Evolutionary conservation across 768 basidiomycete species (phyloP), one percentile per base, ranked within the genome.

Genomic region (Lentinula lateritia): DNA sequence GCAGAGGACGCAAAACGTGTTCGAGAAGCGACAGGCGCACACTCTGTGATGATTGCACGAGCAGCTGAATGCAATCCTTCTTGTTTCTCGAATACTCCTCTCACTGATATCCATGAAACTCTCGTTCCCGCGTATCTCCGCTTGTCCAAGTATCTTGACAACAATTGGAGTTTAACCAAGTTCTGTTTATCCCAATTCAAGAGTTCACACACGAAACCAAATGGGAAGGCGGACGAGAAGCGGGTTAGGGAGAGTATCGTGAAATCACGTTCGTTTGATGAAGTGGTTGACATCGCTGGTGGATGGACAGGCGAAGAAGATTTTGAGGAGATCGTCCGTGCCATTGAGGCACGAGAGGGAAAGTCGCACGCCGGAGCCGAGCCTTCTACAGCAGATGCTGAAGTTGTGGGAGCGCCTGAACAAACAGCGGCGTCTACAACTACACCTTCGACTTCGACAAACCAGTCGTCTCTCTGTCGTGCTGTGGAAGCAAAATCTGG

Each of bases 21-120:
- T 39, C 82, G 89, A 46, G 78, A 78, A 53, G 72, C 86, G 32
- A 98, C 95, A 35, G 91, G 88, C 3, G 93, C 93, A 10, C 85
- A 91, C 67, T 95, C 93, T 0, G 88, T 94, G 43, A 99, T 99
- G 97, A 90, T 99, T 43, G 97, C 97, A 20, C 89, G 95, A 5
- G 94, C 89, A 0, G 97, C 95, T 6, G 97, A 99, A 73, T 75
- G 88, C 5, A 99, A 98, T 72, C 93, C 94, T 0, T 87, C 91
- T 0, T 90, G 93, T 66, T 98, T 98, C 78, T 84, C 85, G 2
- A 74, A 82, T 16, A 82, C 70, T 0, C 90, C 90, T 2, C 76
- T 93, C 28, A 70, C 76, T 12, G 90, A 94, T 65, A 74, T 94
- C 1, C 88, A 90, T 63, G 73, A 75, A 58, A 86, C 82, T 4